A percentile compares a stretch with the other conserved stretches of the same genome.
Evolutionary conservation across 2,329 filamentous ascomycete genomes (phyloP).

Genomic region (Colletotrichum neosansevieriae): DNA sequence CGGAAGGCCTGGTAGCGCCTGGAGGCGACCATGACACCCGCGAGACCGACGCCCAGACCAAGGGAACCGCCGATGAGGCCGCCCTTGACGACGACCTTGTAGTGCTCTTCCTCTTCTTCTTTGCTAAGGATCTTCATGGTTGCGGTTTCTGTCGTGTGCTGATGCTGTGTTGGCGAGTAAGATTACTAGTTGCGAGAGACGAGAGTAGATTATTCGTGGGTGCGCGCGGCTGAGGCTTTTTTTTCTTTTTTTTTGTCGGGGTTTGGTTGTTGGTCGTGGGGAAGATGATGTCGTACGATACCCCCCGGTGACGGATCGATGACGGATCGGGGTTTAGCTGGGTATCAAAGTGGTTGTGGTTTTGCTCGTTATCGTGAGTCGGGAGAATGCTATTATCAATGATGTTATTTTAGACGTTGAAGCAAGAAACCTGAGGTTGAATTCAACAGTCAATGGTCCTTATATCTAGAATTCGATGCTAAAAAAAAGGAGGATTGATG

Average conservation of each 20-base stretch:
- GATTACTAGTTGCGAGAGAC: constrained; percentile 12
- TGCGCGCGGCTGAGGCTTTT: constrained; percentile 22
- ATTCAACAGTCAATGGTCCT: constrained; percentile 11
- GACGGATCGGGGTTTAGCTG: constrained; percentile 31
- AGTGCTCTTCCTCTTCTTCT: constrained; percentile 91
- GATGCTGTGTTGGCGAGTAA: neutral
- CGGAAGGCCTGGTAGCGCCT: constrained; percentile 83
- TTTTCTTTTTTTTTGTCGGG: constrained; percentile 7
- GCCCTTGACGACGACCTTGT: constrained; percentile 82
- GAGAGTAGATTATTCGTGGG: neutral
- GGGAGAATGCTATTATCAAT: neutral
- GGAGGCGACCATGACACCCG: constrained; percentile 75
- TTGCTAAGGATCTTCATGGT: constrained; percentile 95
- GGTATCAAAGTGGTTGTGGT: constrained; percentile 6
- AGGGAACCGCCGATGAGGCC: constrained; percentile 78
- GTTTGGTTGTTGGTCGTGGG: constrained; percentile 21
- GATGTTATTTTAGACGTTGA: neutral
- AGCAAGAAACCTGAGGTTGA: neutral
- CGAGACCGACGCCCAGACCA: constrained; percentile 75
- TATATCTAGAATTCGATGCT: constrained; percentile 18
- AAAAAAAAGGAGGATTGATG: constrained; percentile 8
- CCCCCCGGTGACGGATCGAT: constrained; percentile 29
- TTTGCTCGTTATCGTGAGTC: constrained; percentile 4
- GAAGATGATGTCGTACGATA: constrained; percentile 36
- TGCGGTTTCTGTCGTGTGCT: constrained; percentile 42